Conservation (phyloP, 768 basidiomycete genomes). For the Russula sp. region DNA sequence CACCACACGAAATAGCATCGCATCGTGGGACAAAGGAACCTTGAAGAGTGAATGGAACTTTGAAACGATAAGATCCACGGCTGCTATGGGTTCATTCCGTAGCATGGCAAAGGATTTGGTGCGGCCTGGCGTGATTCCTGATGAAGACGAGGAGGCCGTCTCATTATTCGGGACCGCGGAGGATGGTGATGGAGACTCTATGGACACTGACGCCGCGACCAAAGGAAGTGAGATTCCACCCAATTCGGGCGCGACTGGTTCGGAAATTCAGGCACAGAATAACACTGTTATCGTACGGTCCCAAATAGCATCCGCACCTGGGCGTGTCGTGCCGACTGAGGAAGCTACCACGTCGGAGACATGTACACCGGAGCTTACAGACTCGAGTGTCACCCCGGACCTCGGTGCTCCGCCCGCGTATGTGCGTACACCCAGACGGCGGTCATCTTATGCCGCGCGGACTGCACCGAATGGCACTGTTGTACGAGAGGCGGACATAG, state of each 20-base stretch:
- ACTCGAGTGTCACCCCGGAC: slow-evolving; percentile 34
- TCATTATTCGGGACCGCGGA: slow-evolving; percentile 45
- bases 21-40: slow-evolving; percentile 66
- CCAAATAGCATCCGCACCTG: slow-evolving; percentile 36
- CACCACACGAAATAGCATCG: slow-evolving; percentile 51
- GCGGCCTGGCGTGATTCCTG: slow-evolving; percentile 52
- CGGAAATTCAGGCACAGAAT: slow-evolving; percentile 55
- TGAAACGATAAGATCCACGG: slow-evolving; percentile 72
- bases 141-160: slow-evolving; percentile 47
- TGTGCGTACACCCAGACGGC: slow-evolving; percentile 58
- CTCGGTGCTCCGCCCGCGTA: slow-evolving; percentile 74
- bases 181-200: slow-evolving; percentile 46
- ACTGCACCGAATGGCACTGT: slow-evolving; percentile 70
- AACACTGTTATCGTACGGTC: slow-evolving; percentile 70
- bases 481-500: slow-evolving; percentile 78
- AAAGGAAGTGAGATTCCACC: slow-evolving; percentile 50
- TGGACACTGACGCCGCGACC: slow-evolving; percentile 62
- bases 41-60: slow-evolving; percentile 96
- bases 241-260: slow-evolving; percentile 41
- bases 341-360: slow-evolving; percentile 46
- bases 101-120: slow-evolving; percentile 68
- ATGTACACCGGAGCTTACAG: slow-evolving; percentile 38
- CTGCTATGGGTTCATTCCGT: slow-evolving; percentile 75
- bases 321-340: slow-evolving; percentile 39
- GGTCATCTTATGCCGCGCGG: slow-evolving; percentile 78